phyloP scores from a whole-genome alignment of 345 rosid genomes.

The Nephelium lappaceum region DNA sequence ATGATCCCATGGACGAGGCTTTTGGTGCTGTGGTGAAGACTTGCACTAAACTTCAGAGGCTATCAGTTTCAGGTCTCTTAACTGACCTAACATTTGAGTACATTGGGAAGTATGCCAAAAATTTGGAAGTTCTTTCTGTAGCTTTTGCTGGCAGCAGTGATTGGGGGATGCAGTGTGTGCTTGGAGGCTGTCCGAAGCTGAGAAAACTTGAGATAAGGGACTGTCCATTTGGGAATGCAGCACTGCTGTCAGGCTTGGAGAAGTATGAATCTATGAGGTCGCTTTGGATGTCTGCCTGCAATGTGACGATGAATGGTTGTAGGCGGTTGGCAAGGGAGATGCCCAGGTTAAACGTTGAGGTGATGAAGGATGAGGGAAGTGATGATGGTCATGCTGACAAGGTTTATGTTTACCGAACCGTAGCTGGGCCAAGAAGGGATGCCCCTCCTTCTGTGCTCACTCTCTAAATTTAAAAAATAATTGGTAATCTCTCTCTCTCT shows the following conservation, averaged over 20 bases:
- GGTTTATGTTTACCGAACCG: conserved; percentile 65
- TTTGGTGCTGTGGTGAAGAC: conserved; percentile 73
- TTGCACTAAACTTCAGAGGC: conserved; percentile 67
- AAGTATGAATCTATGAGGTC: conserved; percentile 78
- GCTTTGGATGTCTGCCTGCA: conserved; percentile 80
- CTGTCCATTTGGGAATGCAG: conserved; percentile 68
- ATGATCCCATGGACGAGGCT: conserved; percentile 73
- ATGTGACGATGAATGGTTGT: conserved; percentile 66
- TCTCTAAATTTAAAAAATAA: conserved; percentile 33
- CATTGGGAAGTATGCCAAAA: conserved; percentile 66
- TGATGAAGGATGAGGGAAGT: conserved; percentile 67
- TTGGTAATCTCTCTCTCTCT: conserved; percentile 27
- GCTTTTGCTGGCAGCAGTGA: conserved; percentile 81
- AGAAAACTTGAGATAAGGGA: conserved; percentile 79
- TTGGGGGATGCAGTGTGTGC: conserved; percentile 66
- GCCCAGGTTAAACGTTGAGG: conserved; percentile 78
- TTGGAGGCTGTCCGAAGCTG: conserved; percentile 62
- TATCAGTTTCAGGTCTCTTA: conserved; percentile 64
- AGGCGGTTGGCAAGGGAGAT: conserved; percentile 53
- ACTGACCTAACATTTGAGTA: conserved; percentile 67
- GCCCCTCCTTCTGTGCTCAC: conserved; percentile 68
- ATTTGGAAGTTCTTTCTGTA: conserved; percentile 70
- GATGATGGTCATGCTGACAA: conserved; percentile 53
- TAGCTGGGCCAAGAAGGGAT: conserved; percentile 72
- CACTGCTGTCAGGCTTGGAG: conserved; percentile 67